Percentiles rank a stretch among this genome's conserved stretches.
phyloP scores from a whole-genome alignment of 1,284 basidiomycete species.

The Fomitopsis betulina region DNA sequence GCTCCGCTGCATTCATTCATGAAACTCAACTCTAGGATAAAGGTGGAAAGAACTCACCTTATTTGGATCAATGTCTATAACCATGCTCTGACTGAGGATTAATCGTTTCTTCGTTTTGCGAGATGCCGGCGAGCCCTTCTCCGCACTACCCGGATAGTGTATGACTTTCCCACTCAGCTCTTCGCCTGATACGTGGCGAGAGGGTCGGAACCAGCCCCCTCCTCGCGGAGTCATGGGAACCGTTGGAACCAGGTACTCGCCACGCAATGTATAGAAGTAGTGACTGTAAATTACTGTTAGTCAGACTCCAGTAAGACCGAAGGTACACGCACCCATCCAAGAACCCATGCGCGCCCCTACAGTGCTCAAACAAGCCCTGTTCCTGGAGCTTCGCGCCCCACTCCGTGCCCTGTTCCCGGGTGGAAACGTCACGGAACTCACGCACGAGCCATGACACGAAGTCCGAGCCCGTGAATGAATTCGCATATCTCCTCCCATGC shows the following conservation, averaged over 20 bases:
- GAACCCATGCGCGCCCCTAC: constrained; percentile 73
- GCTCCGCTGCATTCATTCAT: constrained; percentile 49
- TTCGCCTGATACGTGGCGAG: constrained; percentile 36
- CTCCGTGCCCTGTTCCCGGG: constrained; percentile 73
- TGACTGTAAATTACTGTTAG: constrained; percentile 43
- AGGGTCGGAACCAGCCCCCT: constrained; percentile 52
- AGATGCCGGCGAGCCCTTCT: constrained; percentile 26
- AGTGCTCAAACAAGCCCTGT: constrained; percentile 82
- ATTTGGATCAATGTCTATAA: constrained; percentile 81
- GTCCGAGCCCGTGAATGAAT: constrained; percentile 84
- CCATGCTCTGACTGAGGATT: constrained; percentile 82
- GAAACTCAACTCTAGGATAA: not conserved
- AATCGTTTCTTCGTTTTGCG: constrained; percentile 56
- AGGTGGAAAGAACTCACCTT: constrained; percentile 43
- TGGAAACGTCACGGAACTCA: constrained; percentile 82
- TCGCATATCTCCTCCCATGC: constrained; percentile 64
- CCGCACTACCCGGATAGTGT: constrained; percentile 35
- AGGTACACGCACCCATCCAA: constrained; percentile 66
- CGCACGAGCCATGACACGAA: constrained; percentile 85
- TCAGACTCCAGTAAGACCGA: constrained; percentile 3
- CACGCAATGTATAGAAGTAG: constrained; percentile 80
- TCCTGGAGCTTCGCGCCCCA: constrained; percentile 74
- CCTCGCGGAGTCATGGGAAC: constrained; percentile 60
- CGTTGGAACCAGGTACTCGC: constrained; percentile 68
- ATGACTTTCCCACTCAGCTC: constrained; percentile 28